phyloP scores from a whole-genome alignment of 2,329 filamentous ascomycete genomes.

The Zelopaecilomyces penicillatus region DNA sequence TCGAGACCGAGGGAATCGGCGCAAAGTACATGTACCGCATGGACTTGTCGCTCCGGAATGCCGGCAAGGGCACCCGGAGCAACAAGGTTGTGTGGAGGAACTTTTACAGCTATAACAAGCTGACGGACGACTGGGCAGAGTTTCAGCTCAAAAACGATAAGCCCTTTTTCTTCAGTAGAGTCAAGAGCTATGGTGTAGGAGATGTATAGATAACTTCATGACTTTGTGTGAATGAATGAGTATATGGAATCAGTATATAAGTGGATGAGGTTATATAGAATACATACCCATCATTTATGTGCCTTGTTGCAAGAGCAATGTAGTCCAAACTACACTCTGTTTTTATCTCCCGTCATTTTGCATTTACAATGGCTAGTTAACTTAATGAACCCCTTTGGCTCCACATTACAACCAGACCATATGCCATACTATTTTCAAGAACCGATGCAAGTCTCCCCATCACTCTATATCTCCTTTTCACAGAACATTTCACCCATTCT shows the following conservation, averaged over 20 bases:
- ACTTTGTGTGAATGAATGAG: not conserved
- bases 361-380: no score
- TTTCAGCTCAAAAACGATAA: conserved; percentile 60
- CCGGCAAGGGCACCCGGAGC: conserved; percentile 59
- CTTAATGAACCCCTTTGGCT: no score
- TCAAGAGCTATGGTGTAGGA: conserved; percentile 52
- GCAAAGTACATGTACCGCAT: conserved; percentile 78
- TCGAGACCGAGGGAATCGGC: conserved; percentile 80
- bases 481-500: no score
- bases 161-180: conserved; percentile 59
- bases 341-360: no score
- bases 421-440: no score
- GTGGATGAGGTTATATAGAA: not conserved
- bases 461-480: no score
- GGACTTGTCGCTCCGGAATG: conserved; percentile 62
- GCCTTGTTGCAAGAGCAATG: no score
- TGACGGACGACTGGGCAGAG: conserved; percentile 85
- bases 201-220: conserved; percentile 1
- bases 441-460: no score
- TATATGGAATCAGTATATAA: not conserved
- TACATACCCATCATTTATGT: no score
- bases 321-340: no score
- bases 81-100: conserved; percentile 85
- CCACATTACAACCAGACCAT: no score
- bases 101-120: conserved; percentile 82